phyloP scores from a whole-genome alignment of 2,329 filamentous ascomycete genomes.

The Anthostomella pinea region DNA sequence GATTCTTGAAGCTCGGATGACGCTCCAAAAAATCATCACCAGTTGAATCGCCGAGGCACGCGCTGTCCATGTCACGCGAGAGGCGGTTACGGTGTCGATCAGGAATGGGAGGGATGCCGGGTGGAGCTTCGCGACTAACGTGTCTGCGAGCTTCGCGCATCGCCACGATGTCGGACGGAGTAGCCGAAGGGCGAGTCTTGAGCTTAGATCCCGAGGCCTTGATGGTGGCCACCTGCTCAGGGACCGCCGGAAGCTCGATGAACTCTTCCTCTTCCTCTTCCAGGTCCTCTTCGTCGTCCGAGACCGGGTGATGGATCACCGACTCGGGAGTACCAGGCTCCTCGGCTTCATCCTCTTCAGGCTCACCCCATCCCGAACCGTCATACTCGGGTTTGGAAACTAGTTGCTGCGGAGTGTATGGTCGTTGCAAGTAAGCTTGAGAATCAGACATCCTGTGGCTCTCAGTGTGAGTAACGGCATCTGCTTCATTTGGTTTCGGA shows the following conservation, averaged over 20 bases:
- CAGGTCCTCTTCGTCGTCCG: conserved; percentile 36
- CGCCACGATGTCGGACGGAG: conserved; percentile 75
- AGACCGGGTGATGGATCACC: conserved; percentile 75
- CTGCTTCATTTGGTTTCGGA: conserved; percentile 38
- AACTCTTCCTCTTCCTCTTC: conserved; percentile 37
- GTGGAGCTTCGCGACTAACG: conserved; percentile 69
- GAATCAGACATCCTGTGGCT: conserved; percentile 36
- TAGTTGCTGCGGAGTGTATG: conserved; percentile 47
- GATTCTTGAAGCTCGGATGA: conserved; percentile 72
- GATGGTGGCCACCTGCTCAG: conserved; percentile 82
- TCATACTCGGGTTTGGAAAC: conserved; percentile 62
- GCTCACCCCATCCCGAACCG: conserved; percentile 52
- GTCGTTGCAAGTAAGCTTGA: conserved; percentile 38
- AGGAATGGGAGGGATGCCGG: conserved; percentile 58
- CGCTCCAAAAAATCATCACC: conserved; percentile 52
- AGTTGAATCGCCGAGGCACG: conserved; percentile 34
- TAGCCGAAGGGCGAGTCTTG: conserved; percentile 85
- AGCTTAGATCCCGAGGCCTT: conserved; percentile 77
- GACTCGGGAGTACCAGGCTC: conserved; percentile 80
- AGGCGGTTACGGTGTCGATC: conserved; percentile 56
- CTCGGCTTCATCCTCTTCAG: conserved; percentile 49
- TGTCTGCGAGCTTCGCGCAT: conserved; percentile 86
- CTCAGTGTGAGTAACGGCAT: conserved; percentile 32
- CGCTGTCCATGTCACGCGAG: conserved; percentile 45
- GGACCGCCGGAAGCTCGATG: conserved; percentile 62